phyloP scores from a whole-genome alignment of 805 yeast species.

The Maudiozyma barnettii region DNA sequence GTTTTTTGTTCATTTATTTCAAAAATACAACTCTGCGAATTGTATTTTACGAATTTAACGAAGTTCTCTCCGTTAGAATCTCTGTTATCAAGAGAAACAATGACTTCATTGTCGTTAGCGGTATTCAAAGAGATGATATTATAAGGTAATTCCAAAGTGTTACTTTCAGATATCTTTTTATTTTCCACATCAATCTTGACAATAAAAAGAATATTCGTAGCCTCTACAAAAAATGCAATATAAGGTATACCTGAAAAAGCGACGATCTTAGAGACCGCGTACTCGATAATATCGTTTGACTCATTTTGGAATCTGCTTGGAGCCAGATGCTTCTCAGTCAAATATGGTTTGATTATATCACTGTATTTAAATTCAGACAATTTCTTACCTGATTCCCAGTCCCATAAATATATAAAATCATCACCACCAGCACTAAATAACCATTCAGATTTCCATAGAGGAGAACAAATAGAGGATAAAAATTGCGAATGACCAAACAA shows the following conservation, averaged over 20 bases:
- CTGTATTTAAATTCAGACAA: conserved; percentile 43
- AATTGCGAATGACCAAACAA: conserved; percentile 82
- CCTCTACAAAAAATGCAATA: conserved; percentile 42
- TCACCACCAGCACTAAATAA: conserved; percentile 92
- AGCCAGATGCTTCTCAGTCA: conserved; percentile 50
- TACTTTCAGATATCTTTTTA: conserved; percentile 18
- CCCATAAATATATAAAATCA: conserved; percentile 61
- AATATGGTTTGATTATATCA: conserved; percentile 33
- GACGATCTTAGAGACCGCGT: conserved; percentile 39
- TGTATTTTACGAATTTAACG: conserved; percentile 18
- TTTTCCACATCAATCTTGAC: conserved; percentile 17
- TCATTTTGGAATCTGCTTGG: conserved; percentile 58
- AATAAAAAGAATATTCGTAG: conserved; percentile 36
- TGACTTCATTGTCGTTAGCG: conserved; percentile 24
- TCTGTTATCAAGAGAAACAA: conserved; percentile 29
- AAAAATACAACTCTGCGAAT: conserved; percentile 10
- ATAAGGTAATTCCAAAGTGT: conserved; percentile 24
- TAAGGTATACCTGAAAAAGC: conserved; percentile 27
- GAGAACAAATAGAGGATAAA: conserved; percentile 55
- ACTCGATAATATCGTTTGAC: conserved; percentile 38
- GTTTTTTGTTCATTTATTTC: conserved; percentile 15
- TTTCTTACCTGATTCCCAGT: conserved; percentile 53
- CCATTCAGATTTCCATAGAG: conserved; percentile 38
- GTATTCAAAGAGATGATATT: conserved; percentile 27
- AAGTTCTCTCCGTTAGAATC: conserved; percentile 11